Evolutionary conservation across 768 basidiomycete genomes (phyloP), one percentile per base, ranked within the genome.

Genomic region (Tulasnella sp.): DNA sequence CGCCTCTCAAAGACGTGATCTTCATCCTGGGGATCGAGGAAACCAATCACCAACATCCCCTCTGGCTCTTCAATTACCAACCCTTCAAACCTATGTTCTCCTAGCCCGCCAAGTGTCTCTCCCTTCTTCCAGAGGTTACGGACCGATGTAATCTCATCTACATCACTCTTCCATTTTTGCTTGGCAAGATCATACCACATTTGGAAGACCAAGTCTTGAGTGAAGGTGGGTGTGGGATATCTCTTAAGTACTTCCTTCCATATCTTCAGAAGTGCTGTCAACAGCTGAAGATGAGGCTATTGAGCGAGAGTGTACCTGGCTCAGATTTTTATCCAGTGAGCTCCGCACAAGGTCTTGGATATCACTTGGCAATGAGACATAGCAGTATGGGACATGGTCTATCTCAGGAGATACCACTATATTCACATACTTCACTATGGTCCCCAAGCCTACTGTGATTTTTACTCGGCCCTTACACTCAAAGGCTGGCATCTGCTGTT

Each of bases 331-430:
- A 45, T 71, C 64, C 19, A 58, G 25, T 49, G 72, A 77, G 54
- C 67, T 45, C 11, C 29, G 34, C 1, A 80, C 71, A 76, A 78
- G 45, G 14, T 77, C 70, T 58, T 77, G 7, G 22, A 79, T 64
- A 29, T 80, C 58, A 12, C 25, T 49, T n/a, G 22, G 49, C 3
- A 15, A 80, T 80, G 3, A 82, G 54, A 70, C 79, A 79, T 58
- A 82, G 74, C 79, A 81, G 69, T 82, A 82, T 6, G 76, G 79
- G 12, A 81, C 78, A 79, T 82, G 82, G 15, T 80, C 77, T 25
- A 77, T 70, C 5, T 75, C 25, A 67, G 82, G 82, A 14, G 76
- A 76, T 15, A 81, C 64, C 71, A 75, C 77, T 5, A 75, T 68
- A 22, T 75, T 38, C 7, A 79, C 79, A 2, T 78, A 64, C 9